These are phyloP conservation scores for Cutaneotrichosporon sp. DNA, from an alignment of 1,284 basidiomycete genomes.

Conservation along the genomic window DNA sequence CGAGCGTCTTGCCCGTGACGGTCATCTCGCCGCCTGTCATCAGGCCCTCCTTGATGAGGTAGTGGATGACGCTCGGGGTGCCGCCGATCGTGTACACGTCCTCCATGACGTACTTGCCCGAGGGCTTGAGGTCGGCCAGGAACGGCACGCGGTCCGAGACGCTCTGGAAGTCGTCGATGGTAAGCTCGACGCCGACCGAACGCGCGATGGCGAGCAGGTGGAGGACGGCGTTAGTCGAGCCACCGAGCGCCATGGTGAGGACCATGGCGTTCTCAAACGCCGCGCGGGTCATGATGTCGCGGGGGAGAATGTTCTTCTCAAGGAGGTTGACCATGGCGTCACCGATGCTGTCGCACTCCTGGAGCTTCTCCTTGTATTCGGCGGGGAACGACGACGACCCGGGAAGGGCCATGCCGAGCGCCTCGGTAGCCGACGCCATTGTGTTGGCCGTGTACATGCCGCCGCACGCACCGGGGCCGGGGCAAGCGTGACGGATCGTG, in stretches of 20 bases:
- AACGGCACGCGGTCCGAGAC: slow-evolving; percentile 88
- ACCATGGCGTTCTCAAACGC: slow-evolving; percentile 98
- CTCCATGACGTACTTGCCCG: slow-evolving; percentile 94
- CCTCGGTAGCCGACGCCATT: slow-evolving; percentile 89
- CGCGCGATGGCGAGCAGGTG: slow-evolving; percentile 93
- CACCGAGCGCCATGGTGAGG: slow-evolving; percentile 89
- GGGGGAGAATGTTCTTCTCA: slow-evolving; percentile 86
- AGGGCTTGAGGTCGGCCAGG: slow-evolving; percentile 91
- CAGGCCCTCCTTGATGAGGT: slow-evolving; percentile 78
- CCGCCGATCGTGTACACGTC: slow-evolving; percentile 90
- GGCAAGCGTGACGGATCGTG: slow-evolving; percentile 86
- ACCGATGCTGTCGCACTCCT: slow-evolving; percentile 80
- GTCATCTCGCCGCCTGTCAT: slow-evolving; percentile 90
- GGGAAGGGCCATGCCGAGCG: slow-evolving; percentile 89
- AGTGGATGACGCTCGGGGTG: slow-evolving; percentile 68
- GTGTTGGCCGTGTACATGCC: slow-evolving; percentile 94
- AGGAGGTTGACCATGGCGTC: slow-evolving; percentile 78
- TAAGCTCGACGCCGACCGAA: slow-evolving; percentile 80
- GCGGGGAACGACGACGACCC: slow-evolving; percentile 96
- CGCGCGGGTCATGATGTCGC: slow-evolving; percentile 91
- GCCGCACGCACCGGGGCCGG: slow-evolving; percentile 93
- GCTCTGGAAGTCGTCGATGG: slow-evolving; percentile 89
- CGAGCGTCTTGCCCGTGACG: slow-evolving; percentile 89
- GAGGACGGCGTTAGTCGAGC: slow-evolving; percentile 89
- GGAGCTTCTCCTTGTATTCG: slow-evolving; percentile 71